Conservation (phyloP, 306 rosid species). For the Hylodesmum podocarpum region DNA sequence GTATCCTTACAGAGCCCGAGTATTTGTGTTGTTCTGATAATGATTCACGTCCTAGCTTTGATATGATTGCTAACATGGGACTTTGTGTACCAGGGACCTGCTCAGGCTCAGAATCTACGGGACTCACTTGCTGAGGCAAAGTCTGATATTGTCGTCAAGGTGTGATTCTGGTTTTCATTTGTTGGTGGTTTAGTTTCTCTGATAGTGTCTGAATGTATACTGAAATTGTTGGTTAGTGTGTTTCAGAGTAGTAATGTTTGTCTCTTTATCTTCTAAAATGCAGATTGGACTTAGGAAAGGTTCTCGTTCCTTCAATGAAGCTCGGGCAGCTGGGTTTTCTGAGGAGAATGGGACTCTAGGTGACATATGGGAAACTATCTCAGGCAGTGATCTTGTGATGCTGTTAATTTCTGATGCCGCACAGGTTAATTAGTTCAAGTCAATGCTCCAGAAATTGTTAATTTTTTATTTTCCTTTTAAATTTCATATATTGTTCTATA, state of each 20-base stretch:
- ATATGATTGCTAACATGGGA: not conserved
- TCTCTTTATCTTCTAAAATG: not conserved
- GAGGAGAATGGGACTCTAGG: constrained; percentile 97
- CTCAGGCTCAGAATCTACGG: constrained; percentile 94
- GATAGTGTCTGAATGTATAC: not conserved
- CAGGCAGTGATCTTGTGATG: constrained; percentile 89
- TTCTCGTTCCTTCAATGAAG: constrained; percentile 83
- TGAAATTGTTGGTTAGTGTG: not conserved
- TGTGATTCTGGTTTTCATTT: constrained; percentile 24
- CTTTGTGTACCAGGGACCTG: constrained; percentile 73
- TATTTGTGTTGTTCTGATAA: not conserved
- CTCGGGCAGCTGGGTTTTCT: constrained; percentile 81
- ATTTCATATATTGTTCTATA: not conserved
- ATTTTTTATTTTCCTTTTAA: not conserved
- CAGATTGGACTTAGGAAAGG: constrained; percentile 99
- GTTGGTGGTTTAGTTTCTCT: not conserved
- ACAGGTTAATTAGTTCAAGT: constrained; percentile 56
- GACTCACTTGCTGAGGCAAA: constrained; percentile 87
- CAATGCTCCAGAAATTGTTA: not conserved
- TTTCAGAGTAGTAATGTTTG: not conserved
- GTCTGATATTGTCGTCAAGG: constrained; percentile 94
- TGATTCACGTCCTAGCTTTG: not conserved
- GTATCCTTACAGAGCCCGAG: no score
- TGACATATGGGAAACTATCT: constrained; percentile 84
- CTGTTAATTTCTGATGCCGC: constrained; percentile 93